Evolutionary conservation across 2,329 filamentous ascomycete species (phyloP), one percentile per base, ranked within the genome.

Genomic region (Penicillium sclerotigenum): DNA sequence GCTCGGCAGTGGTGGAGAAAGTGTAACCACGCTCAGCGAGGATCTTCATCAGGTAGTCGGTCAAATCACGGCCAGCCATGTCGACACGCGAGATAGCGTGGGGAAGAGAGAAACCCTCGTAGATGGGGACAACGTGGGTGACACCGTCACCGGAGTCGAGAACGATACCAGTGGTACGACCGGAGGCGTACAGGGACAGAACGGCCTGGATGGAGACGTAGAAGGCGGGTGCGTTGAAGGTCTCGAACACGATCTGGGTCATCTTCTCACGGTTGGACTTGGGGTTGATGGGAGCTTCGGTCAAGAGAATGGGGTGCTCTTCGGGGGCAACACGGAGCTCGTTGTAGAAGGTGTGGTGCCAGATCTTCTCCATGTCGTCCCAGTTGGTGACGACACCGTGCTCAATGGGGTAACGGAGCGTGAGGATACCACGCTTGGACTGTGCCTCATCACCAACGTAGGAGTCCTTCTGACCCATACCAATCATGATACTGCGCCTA

Each of bases 181-280:
- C 94, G 75, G 94, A 99, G 73, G 94, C 94, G 84, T 99, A 99
- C 79, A 99, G 89, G 65, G 94, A 99, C 73, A 99, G 87, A 67
- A 99, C 94, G 78, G 94, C 94, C 87, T 97, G 93, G 81, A 99
- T 99, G 75, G 94, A 97, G 84, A 99, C 94, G 87, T 99, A 99
- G 88, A 99, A 97, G 72, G 94, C 94, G 71, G 94, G 94, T 73
- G 94, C 93, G 85, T 99, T 97, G 88, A 99, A 99, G 73, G 94
- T 99, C 88, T 99, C 94, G 85, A 99, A 99, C 79, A 99, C 92
- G 69, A 99, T 99, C 85, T 99, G 94, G 71, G 94, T 97, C 94
- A 99, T 99, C 91, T 99, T 99, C 87, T 99, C 94, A 88, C 94
- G 90, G 87, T 99, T 99, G 84, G 90, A 96, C 87, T 97, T 97